A percentile compares a stretch with the other conserved stretches of the same genome.
These are phyloP conservation scores for Gryganskiella cystojenkinii DNA, from an alignment of 192 early-diverging fungal species.

Conservation along the genomic window DNA sequence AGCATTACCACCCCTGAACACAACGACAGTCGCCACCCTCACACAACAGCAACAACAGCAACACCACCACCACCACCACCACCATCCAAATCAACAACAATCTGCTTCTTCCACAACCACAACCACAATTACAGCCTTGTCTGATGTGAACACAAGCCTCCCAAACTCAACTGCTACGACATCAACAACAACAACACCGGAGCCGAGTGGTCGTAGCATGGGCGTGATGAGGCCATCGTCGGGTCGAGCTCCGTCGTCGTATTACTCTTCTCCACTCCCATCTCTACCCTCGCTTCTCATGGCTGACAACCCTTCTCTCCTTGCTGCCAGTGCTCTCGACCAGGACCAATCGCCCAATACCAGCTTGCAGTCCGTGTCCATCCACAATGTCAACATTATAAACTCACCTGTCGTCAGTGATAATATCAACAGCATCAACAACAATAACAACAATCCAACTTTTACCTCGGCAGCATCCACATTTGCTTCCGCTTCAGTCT, in stretches of 20 bases:
- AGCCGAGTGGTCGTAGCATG: too few relatives aligned
- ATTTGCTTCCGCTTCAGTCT: conserved; percentile 3
- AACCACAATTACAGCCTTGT: not conserved
- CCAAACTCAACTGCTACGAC: conserved; percentile 1
- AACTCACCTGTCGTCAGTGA: too few relatives aligned
- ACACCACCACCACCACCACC: not conserved
- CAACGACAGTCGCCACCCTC: not conserved
- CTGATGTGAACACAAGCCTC: not conserved
- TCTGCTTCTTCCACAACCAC: not conserved
- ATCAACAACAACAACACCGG: not conserved
- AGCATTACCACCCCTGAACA: conserved; percentile 25
- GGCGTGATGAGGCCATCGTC: too few relatives aligned
- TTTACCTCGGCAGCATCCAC: not conserved
- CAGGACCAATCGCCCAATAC: too few relatives aligned
- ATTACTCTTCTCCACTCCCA: too few relatives aligned
- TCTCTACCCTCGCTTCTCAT: too few relatives aligned
- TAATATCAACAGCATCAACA: not conserved
- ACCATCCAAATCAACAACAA: not conserved
- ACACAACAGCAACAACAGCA: conserved; percentile 11
- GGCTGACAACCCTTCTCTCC: not conserved
- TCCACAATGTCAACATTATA: too few relatives aligned
- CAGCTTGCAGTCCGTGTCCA: too few relatives aligned
- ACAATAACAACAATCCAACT: not conserved
- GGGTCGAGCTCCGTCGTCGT: too few relatives aligned
- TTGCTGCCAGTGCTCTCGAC: too few relatives aligned